Evolutionary conservation across 805 yeast species (phyloP).

Genomic region (Pichia pseudocactophila): DNA sequence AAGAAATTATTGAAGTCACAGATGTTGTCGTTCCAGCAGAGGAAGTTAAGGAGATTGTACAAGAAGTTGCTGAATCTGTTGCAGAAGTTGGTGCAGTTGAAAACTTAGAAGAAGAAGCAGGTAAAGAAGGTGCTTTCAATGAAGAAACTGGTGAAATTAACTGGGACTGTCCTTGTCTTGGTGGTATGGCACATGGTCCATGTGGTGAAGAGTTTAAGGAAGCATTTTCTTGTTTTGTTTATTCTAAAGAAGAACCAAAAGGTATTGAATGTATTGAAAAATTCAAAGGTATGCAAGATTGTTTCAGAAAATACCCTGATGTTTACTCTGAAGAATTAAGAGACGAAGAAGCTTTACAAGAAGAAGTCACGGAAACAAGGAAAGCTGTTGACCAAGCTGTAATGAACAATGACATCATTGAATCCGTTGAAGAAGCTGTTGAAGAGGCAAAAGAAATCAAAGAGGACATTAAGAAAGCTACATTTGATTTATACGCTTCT

Average conservation of each 20-base stretch:
- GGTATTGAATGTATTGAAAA: conserved; percentile 91
- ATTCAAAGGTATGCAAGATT: conserved; percentile 85
- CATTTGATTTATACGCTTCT: conserved; percentile 11
- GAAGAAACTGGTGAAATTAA: conserved; percentile 98
- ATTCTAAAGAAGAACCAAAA: conserved; percentile 90
- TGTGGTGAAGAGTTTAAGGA: conserved; percentile 94
- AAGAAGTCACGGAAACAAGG: conserved; percentile 9
- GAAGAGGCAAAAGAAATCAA: conserved; percentile 16
- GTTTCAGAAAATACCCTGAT: conserved; percentile 90
- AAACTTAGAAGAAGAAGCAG: conserved; percentile 29
- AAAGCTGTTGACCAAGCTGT: conserved; percentile 14
- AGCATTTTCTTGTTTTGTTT: conserved; percentile 92
- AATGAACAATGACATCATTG: conserved; percentile 15
- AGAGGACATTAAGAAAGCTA: conserved; percentile 8
- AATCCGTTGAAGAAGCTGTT: conserved; percentile 15
- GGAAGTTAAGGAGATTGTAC: conserved; percentile 1
- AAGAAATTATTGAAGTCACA: neutral
- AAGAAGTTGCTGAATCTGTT: neutral
- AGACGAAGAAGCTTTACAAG: conserved; percentile 52
- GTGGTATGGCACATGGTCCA: conserved; percentile 98
- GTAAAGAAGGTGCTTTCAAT: conserved; percentile 66
- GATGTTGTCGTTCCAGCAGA: conserved; percentile 3
- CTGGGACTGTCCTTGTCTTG: conserved; percentile 99
- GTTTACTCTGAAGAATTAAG: conserved; percentile 85
- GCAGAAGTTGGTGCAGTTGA: conserved; percentile 6